Base-by-base conservation (phyloP, 1,284 basidiomycete species). In the Amylostereum areolatum region DNA sequence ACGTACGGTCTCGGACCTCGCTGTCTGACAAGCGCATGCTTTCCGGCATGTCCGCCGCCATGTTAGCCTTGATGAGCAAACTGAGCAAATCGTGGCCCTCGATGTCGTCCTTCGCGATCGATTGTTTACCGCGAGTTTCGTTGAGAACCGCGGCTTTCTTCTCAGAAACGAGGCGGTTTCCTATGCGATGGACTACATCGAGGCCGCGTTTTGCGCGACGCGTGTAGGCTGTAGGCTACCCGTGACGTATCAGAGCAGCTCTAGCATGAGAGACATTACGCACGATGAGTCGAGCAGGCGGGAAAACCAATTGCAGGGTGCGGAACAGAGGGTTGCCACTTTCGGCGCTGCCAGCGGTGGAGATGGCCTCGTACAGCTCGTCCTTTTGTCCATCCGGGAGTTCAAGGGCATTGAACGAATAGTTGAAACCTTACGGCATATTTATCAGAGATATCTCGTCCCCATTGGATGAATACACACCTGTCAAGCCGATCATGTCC, bases 1-100 rank as follows among this genome's bases (percentile, higher is more conserved):
- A 78, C 75, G 69, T 71, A 81, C 90, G 90, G 5, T 81, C 79
- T 29, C 86, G 58, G 0, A 92, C 81, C 55, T 92, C 89, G 27
- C 80, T 75, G 55, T 92, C 88, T 25, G 73, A 73, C 70, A 93
- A 66, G 37, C 74, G 70, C 56, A 88, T 81, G 30, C 62, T 71
- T 18, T 77, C 75, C 0, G 77, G 71, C 7, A 83, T 60, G 46
- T 84, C 79, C 1, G 71, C 67, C 3, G 77, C 74, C 70, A 83
- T 75, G 57, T 89, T 89, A 6, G 85, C 80, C 43, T 72, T 71
- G 43, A 89, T 73, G 18, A 85, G 62, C 6, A 82, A 61, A 7
- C 73, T 76, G 4, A 84, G 62, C 4, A 84, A 57, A 60, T 83
- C 80, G 4, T 72, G 66, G 5, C 65, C 62, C 12, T 52, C 51